Percentiles rank a stretch among this genome's conserved stretches.
Conservation (phyloP, 371 early-diverging fungal species). For the Zychaea mexicana region DNA sequence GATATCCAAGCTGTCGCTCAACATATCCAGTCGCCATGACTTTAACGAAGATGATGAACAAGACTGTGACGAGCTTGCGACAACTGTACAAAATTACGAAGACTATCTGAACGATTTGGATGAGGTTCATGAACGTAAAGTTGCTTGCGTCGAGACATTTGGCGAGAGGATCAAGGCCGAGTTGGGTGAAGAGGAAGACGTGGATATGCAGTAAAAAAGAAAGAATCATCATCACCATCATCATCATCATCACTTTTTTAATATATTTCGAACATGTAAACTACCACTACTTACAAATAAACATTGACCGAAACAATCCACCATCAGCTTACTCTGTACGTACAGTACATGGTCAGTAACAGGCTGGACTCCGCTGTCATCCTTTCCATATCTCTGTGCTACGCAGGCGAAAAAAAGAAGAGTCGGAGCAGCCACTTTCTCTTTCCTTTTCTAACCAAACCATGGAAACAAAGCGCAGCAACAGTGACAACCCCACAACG, state of each 20-base stretch:
- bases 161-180: constrained; percentile 27
- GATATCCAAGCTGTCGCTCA: constrained; percentile 68
- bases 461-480: neutral
- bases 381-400: no score
- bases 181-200: constrained; percentile 18
- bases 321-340: no score
- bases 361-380: no score
- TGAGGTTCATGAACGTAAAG: constrained; percentile 50
- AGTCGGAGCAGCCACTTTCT: neutral
- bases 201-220: neutral
- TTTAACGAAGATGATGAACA: constrained; percentile 19
- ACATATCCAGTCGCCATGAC: constrained; percentile 33
- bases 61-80: constrained; percentile 23
- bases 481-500: neutral
- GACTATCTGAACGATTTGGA: constrained; percentile 60
- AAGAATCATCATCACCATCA: neutral
- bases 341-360: no score
- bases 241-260: neutral
- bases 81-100: constrained; percentile 27
- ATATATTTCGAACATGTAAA: no score
- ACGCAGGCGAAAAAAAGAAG: no score
- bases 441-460: neutral
- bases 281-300: no score
- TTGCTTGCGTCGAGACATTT: constrained; percentile 32
- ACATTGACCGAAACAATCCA: no score